Base-by-base conservation (phyloP, 192 early-diverging fungal genomes). In the Obelidium mucronatum region DNA sequence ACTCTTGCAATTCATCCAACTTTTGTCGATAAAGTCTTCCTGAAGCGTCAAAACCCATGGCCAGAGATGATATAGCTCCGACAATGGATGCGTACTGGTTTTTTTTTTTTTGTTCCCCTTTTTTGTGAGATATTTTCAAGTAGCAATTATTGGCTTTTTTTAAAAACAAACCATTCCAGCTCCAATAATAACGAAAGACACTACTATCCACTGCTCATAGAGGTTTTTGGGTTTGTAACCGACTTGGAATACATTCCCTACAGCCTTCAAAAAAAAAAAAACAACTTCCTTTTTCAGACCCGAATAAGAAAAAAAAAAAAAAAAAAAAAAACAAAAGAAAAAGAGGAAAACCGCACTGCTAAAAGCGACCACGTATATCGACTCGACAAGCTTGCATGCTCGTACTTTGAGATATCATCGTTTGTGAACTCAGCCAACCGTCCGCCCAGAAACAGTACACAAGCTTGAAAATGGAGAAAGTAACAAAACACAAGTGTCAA, bases 1-100 rank as follows among this genome's bases (percentile, higher is more conserved):
- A 87, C 61, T 87, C 79, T 26, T 77, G 78, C 13, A 87, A 75
- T 76, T 87, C 83, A 40, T 87, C 86, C 5, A 87, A 64, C 44
- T 82, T 83, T 40, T 85, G 71, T 17, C 72, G 81, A 54, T 79
- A 83, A 71, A 72, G 54, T 5, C 78, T 42, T 1, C 84, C 84
- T 24, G 77, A 81, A 31, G 82, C 66, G 59, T 87, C 86, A 15
- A 88, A 51, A 15, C 87, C 82, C 61, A 84, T 74, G 17, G 74
- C 83, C 55, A 88, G 77, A 5, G 83, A 77, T 1, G 84, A 82
- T n/a, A 88, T 79, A 17, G 82, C 81, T 53, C 87, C 87, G 54
- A 88, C 69, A 42, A 88, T 65, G 15, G 68, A 5, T 0, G 79
- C 84, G 63, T 84, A 81, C 37, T 56, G 3, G 19, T 15, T 53